These are phyloP conservation scores for Begonia loranthoides DNA, from an alignment of 306 rosid species.

Conservation along the genomic window DNA sequence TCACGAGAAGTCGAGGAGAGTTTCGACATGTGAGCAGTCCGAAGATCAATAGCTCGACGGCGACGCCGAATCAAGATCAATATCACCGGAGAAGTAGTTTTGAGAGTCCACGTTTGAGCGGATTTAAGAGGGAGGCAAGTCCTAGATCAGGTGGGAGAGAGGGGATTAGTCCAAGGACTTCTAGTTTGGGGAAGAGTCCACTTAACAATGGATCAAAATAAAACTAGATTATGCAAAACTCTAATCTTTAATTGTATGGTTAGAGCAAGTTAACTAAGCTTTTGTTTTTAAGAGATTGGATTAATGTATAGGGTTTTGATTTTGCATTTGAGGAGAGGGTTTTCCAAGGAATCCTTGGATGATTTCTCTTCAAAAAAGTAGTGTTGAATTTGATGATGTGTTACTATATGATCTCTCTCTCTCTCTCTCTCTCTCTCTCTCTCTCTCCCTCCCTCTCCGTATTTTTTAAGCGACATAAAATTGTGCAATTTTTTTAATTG, in stretches of 20 bases:
- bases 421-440: no score
- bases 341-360: no score
- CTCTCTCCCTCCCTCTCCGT: no score
- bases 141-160: slow-evolving; percentile 59
- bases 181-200: slow-evolving; percentile 64
- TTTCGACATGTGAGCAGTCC: slow-evolving; percentile 75
- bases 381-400: no score
- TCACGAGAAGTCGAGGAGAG: slow-evolving; percentile 93
- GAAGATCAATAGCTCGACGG: slow-evolving; percentile 60
- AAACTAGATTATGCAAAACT: slow-evolving; percentile 4
- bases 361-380: no score
- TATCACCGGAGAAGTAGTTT: slow-evolving; percentile 12
- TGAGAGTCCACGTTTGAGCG: slow-evolving; percentile 42
- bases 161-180: slow-evolving; percentile 35
- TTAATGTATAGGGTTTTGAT: no score
- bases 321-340: no score
- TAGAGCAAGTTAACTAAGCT: no score
- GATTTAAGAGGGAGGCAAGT: slow-evolving; percentile 41
- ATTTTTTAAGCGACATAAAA: no score
- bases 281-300: no score
- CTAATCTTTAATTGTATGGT: slow-evolving; percentile 8
- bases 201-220: slow-evolving; percentile 30
- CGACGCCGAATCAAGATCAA: slow-evolving; percentile 42
- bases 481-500: no score
- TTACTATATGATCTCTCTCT: no score